A percentile compares a stretch with the other conserved stretches of the same genome.
Evolutionary conservation across 306 rosid species (phyloP).

Genomic region (Cicer judaicum): DNA sequence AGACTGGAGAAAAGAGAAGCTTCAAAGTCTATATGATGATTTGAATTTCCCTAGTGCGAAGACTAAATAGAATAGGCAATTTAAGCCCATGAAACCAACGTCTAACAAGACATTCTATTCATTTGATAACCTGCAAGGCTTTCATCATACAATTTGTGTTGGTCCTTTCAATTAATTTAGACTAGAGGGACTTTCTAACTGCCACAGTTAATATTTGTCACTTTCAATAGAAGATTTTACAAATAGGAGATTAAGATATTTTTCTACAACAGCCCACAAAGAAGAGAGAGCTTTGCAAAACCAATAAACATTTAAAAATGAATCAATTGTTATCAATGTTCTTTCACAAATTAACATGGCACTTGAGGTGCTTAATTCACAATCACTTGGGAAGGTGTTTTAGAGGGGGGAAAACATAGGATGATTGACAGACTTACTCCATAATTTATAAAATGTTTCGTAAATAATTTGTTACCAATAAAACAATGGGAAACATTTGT

Average conservation of each 20-base stretch:
- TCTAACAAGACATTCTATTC: background rate
- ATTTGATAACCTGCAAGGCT: background rate
- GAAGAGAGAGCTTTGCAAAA: background rate
- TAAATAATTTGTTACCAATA: background rate
- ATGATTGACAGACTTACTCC: background rate
- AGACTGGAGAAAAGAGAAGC: background rate
- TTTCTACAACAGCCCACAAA: background rate
- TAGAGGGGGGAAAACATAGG: background rate
- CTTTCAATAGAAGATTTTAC: constrained; percentile 1
- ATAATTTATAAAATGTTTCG: constrained; percentile 1
- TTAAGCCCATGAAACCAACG: background rate
- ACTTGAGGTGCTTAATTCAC: constrained; percentile 4
- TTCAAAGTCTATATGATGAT: constrained; percentile 5
- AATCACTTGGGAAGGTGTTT: background rate
- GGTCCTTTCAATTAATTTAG: constrained; percentile 13
- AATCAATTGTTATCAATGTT: no score
- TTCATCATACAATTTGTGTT: background rate
- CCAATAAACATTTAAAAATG: constrained; percentile 3
- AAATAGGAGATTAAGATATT: constrained; percentile 5
- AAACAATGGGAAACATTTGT: background rate
- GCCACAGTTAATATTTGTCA: background rate
- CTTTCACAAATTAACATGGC: no score
- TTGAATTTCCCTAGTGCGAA: background rate
- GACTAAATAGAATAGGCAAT: background rate
- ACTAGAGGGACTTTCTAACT: background rate